Evolutionary conservation across 306 rosid genomes (phyloP).

Genomic region (Rosa persica): DNA sequence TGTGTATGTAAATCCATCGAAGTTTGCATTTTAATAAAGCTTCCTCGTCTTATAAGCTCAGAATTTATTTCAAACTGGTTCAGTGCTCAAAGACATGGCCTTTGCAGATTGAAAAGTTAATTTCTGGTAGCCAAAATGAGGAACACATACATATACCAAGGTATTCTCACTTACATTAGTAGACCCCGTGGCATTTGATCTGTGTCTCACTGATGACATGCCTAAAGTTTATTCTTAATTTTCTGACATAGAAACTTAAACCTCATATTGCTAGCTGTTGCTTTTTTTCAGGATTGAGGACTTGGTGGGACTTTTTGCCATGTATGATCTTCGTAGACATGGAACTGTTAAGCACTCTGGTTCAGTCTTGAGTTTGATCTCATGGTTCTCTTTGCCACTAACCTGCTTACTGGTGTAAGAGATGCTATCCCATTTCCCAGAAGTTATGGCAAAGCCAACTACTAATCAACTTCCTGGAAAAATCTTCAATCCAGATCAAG

Average conservation of each 20-base stretch:
- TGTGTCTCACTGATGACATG: background rate
- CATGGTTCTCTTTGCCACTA: slow-evolving; percentile 65
- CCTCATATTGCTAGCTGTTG: background rate
- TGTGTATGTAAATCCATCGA: background rate
- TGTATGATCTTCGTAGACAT: slow-evolving; percentile 75
- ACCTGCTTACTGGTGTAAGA: slow-evolving; percentile 68
- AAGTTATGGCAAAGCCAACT: slow-evolving; percentile 50
- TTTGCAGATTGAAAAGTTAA: slow-evolving; percentile 66
- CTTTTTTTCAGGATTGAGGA: slow-evolving; percentile 56
- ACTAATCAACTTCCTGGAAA: slow-evolving; percentile 32
- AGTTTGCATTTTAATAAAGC: background rate
- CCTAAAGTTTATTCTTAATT: background rate
- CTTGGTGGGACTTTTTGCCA: slow-evolving; percentile 40
- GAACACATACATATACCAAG: slow-evolving; percentile 58
- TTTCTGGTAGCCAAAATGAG: slow-evolving; percentile 95
- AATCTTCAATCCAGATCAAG: slow-evolving; percentile 10
- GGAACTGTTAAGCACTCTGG: slow-evolving; percentile 87
- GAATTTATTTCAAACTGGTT: background rate
- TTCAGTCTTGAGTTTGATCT: slow-evolving; percentile 74
- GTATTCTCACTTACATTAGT: slow-evolving; percentile 34
- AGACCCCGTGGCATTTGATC: background rate
- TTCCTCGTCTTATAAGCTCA: background rate
- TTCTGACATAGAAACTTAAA: background rate
- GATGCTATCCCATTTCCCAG: slow-evolving; percentile 91
- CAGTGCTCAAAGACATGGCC: slow-evolving; percentile 3